These are phyloP conservation scores for Speleostelium caveatum DNA, from an alignment of 78 protist genomes.

Conservation along the genomic window DNA sequence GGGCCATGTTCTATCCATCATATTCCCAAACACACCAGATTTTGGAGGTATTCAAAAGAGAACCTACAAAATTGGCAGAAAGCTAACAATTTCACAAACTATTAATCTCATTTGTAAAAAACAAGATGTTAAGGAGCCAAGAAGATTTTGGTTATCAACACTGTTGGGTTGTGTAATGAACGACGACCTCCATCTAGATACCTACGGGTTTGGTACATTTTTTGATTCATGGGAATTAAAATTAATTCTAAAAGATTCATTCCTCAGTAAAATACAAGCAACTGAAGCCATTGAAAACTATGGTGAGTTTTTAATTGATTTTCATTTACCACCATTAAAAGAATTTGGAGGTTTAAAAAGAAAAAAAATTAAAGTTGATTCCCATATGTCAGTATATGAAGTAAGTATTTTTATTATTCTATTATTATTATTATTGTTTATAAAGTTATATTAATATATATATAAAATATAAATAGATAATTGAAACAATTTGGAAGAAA, in stretches of 20 bases:
- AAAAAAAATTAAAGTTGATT: conserved; percentile 69
- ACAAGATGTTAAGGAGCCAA: conserved; percentile 41
- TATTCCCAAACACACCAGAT: conserved; percentile 13
- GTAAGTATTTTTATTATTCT: not conserved
- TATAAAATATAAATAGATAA: conserved; percentile 6
- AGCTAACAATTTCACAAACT: conserved; percentile 70
- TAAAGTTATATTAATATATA: not conserved
- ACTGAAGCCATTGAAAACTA: conserved; percentile 3
- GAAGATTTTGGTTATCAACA: conserved; percentile 50
- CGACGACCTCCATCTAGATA: conserved; percentile 27
- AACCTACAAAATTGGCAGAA: conserved; percentile 48
- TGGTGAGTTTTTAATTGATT: conserved; percentile 45
- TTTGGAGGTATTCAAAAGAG: conserved; percentile 53
- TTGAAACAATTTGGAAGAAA: conserved; percentile 34
- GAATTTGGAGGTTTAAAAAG: conserved; percentile 70
- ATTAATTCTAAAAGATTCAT: conserved; percentile 8
- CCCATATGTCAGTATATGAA: conserved; percentile 1
- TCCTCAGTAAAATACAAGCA: not conserved
- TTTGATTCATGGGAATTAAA: conserved; percentile 58
- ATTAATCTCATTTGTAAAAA: conserved; percentile 58
- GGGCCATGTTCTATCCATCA: conserved; percentile 35
- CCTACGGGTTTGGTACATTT: conserved; percentile 75
- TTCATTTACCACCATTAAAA: conserved; percentile 55
- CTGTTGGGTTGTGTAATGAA: conserved; percentile 63
- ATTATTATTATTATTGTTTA: too few relatives aligned